Base-by-base conservation (phyloP, 2,329 filamentous ascomycete genomes). In the Lithohypha guttulata region DNA sequence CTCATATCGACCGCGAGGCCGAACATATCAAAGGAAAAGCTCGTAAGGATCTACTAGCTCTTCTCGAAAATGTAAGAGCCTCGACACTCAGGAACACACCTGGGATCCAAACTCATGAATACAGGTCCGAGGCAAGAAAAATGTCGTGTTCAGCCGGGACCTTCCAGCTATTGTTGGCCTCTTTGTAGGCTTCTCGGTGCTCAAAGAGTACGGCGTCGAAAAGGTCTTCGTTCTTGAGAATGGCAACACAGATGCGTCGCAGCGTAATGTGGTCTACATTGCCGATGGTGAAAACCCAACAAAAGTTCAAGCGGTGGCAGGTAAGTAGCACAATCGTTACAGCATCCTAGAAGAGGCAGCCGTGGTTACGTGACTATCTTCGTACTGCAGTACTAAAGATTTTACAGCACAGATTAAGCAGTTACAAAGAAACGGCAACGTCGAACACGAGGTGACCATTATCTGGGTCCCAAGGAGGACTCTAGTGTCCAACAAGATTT, bases 51-150 rank as follows among this genome's bases (percentile, higher is more conserved):
- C 71, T 98, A 50, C 72, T 98, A 51, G 79, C 81, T 63, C 77
- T 96, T 53, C 80, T 98, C 46, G 89, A 96, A 74, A 81, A 83
- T 62, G 91, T 98, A 81, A 76, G 86, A 83, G n/a, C 49, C 31
- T 43, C 21, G n/a, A 3, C 13, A 14, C 5, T 22, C 17, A 3
- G n/a, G n/a, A n/a, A n/a, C 10, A 22, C n/a, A 9, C 15, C 15
- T 15, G 18, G 13, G 14, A 14, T 14, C n/a, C 7, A 23, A 18
- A 46, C 34, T 35, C 34, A 37, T 42, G 13, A 45, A 38, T 46
- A 30, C 56, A 98, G 91, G 85, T 96, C 50, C 84, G 89, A 58
- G 93, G 93, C 52, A 98, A 96, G 75, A 98, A 98, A 72, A 96
- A 95, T 56, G 70, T 98, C 45, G 83, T 98, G 37, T 81, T 98